Base-by-base conservation (phyloP, 371 early-diverging fungal genomes). In the Batkoa obscura region DNA sequence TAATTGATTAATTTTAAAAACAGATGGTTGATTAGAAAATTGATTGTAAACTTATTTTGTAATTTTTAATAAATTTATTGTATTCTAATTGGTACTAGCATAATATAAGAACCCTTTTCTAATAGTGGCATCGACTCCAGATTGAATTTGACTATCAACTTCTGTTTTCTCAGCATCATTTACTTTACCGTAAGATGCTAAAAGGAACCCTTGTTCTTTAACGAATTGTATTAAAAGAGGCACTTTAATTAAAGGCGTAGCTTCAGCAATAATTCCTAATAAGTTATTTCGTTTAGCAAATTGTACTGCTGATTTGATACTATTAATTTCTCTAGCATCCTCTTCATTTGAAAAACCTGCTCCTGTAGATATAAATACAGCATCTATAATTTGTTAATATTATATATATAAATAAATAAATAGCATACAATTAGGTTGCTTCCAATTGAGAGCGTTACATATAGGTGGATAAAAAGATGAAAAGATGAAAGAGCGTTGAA, bases 371-470 rank as follows among this genome's bases (percentile, higher is more conserved):
- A 88, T 88, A 65, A 90, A 90, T 17, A 90, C 91, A 45, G 88
- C 86, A 66, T 85, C 81, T 81, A 65, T 1, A 37, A n/a, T 5
- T 33, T 8, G 17, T 17, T 33, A 42, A 34, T 3, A 10, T 12
- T 1, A 15, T 6, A 42, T 9, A 3, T 1, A 0, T 30, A 4
- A 3, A 13, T 42, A 23, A 32, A 35, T 31, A 30, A n/a, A 1
- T 10, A 2, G 72, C 79, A 67, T 69, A 83, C 78, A 95, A 65
- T 94, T 93, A 37, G 94, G 94, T 63, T 95, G 96, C 67, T 95
- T 95, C 94, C 93, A 93, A 67, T 88, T 95, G 48, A 93, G 67
- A 3, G 88, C 83, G 39, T 85, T 85, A 69, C 96, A 95, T 4
- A 91, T 80, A 13, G 77, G 69, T 12, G 93, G 88, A 64, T 88